Evolutionary conservation across 495 filamentous ascomycete genomes (phyloP), one percentile per base, ranked within the genome.

Genomic region (Penicillium goetzii): DNA sequence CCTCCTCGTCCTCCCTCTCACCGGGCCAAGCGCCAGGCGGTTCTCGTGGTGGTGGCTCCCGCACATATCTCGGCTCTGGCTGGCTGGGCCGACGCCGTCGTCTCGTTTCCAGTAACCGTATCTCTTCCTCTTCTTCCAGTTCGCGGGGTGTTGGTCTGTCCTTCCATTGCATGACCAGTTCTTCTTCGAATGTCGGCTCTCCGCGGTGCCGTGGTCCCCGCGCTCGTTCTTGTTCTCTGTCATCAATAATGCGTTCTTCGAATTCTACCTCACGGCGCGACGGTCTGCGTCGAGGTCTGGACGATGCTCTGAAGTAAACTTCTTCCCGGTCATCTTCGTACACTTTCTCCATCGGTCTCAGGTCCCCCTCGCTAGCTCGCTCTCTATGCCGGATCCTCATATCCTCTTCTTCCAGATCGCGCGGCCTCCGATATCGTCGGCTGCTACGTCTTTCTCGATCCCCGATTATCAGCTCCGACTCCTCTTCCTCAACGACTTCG

Each of bases 401-500:
- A 19, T 73, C 74, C n/a, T 72, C 69, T n/a, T 69, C 64, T 11
- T 74, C 73, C 30, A 61, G 51, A 26, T 72, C 72, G 33, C 53
- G 74, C 58, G 73, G 69, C 25, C 64, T 47, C 50, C 60, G 65
- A 60, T 38, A 56, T 47, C 66, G 61, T 53, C 60, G 34, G 9
- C 47, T 59, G n/a, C 64, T 62, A 23, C 61, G 65, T 51, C 72
- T 64, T 26, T 76, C 65, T 34, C 74, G 65, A 23, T 76, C 74
- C 17, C 65, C 61, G 50, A 78, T 65, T 1, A 60, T 21, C 30
- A 55, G 10, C 33, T 55, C 52, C 21, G 52, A 55, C 3, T 75
- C 66, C 17, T 81, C 74, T n/a, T 79, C 70, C 26, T 81, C 64
- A 1, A 61, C 66, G 15, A 68, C 43, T 10, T 56, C 66, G 11